These are phyloP conservation scores for Pistacia integerrima DNA, from an alignment of 345 rosid species.

Conservation along the genomic window DNA sequence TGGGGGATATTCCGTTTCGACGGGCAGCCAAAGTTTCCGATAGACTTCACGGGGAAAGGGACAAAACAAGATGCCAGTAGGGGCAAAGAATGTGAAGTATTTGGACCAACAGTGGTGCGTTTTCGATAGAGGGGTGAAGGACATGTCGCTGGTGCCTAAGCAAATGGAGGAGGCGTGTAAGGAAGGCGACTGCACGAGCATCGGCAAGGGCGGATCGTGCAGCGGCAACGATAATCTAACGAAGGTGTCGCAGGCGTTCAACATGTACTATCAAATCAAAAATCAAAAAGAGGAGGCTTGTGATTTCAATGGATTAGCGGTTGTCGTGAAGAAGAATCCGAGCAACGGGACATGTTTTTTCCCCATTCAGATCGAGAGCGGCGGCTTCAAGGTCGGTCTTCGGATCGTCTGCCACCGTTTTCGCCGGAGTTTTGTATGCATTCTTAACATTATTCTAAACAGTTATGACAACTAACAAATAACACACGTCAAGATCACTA, in stretches of 20 bases:
- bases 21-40: constrained; percentile 64
- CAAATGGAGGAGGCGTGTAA: constrained; percentile 57
- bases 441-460: neutral
- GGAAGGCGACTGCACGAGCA: constrained; percentile 55
- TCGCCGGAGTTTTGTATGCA: constrained; percentile 24
- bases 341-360: constrained; percentile 47
- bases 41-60: constrained; percentile 69
- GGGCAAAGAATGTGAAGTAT: constrained; percentile 67
- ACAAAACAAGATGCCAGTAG: constrained; percentile 46
- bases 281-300: constrained; percentile 65
- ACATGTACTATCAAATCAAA: constrained; percentile 61
- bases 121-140: constrained; percentile 25
- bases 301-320: constrained; percentile 61
- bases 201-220: constrained; percentile 50
- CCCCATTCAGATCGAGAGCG: constrained; percentile 56
- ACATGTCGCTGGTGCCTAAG: constrained; percentile 8
- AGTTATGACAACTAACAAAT: no score
- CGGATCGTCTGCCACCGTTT: constrained; percentile 15
- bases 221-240: constrained; percentile 23
- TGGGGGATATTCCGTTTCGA: constrained; percentile 90
- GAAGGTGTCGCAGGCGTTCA: constrained; percentile 71
- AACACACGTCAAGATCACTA: no score
- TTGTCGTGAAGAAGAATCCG: constrained; percentile 43
- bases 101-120: constrained; percentile 65
- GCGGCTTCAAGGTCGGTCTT: constrained; percentile 27